phyloP scores from a whole-genome alignment of 2,329 filamentous ascomycete species.

The Tolypocladium capitatum region DNA sequence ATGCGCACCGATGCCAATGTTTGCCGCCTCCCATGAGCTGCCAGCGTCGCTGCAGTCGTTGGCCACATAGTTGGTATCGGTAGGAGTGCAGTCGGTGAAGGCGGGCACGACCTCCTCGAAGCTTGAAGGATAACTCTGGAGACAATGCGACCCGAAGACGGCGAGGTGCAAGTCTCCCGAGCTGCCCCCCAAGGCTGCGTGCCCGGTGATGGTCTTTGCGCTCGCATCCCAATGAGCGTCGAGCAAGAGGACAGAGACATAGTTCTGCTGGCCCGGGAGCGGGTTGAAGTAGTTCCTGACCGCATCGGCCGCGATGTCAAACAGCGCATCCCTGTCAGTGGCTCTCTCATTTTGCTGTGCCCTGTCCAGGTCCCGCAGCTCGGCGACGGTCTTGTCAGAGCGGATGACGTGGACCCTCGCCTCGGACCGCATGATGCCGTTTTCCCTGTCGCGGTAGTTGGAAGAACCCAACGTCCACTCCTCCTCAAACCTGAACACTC shows the following conservation, averaged over 20 bases:
- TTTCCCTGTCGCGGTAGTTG: constrained; percentile 59
- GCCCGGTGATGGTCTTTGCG: constrained; percentile 58
- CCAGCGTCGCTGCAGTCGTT: constrained; percentile 82
- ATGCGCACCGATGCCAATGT: constrained; percentile 86
- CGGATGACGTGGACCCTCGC: constrained; percentile 81
- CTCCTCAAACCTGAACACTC: constrained; percentile 84
- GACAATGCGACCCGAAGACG: constrained; percentile 82
- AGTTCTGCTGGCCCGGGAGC: constrained; percentile 65
- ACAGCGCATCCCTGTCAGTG: constrained; percentile 60
- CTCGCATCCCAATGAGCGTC: constrained; percentile 78
- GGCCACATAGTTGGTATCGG: constrained; percentile 64
- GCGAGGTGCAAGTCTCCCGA: constrained; percentile 66
- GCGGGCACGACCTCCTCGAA: constrained; percentile 84
- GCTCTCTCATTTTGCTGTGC: constrained; percentile 66
- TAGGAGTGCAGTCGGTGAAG: constrained; percentile 82
- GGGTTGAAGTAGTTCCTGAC: constrained; percentile 66
- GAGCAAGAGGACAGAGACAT: constrained; percentile 75
- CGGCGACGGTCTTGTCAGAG: constrained; percentile 68
- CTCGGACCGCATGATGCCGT: constrained; percentile 71
- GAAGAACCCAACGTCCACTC: constrained; percentile 81
- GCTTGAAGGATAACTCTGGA: constrained; percentile 80
- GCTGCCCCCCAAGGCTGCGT: constrained; percentile 70
- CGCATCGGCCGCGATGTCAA: constrained; percentile 62
- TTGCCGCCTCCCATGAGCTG: constrained; percentile 91
- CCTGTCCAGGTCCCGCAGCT: constrained; percentile 64